These are phyloP conservation scores for Eimeria tenella DNA, from an alignment of 169 alveolate genomes.

Conservation along the genomic window DNA sequence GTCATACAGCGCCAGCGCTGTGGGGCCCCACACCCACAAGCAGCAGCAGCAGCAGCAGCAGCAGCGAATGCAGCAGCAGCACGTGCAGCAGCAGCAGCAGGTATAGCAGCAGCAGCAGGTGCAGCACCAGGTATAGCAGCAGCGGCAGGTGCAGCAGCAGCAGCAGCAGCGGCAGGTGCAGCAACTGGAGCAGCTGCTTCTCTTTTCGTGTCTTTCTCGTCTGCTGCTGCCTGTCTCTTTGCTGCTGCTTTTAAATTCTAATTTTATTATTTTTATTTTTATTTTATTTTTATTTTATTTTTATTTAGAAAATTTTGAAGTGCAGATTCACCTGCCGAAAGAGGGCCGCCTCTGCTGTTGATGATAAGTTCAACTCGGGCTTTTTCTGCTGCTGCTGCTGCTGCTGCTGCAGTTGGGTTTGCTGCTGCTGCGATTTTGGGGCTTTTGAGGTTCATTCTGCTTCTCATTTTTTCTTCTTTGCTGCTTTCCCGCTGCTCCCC, in stretches of 20 bases:
- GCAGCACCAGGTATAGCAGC: no score
- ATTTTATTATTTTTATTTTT: background rate
- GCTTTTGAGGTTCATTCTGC: background rate
- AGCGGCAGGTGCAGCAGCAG: no score
- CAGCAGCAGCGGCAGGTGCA: no score
- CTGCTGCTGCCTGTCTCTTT: no score
- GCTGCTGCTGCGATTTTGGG: background rate
- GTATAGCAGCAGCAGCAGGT: no score
- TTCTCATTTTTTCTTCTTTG: background rate
- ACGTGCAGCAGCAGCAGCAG: no score
- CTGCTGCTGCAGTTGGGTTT: background rate
- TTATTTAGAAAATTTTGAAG: background rate
- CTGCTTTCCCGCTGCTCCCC: background rate
- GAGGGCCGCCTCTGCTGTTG: constrained; percentile 23
- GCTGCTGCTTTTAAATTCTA: background rate
- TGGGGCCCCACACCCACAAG: background rate
- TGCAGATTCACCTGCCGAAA: background rate
- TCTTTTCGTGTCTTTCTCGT: no score
- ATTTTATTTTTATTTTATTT: background rate
- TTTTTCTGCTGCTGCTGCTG: background rate
- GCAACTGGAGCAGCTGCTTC: no score
- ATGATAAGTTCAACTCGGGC: background rate
- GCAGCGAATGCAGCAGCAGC: no score
- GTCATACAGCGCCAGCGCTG: constrained; percentile 33
- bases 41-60: no score